Base-by-base conservation (phyloP, 2,329 filamentous ascomycete genomes). In the Microsporum audouinii region DNA sequence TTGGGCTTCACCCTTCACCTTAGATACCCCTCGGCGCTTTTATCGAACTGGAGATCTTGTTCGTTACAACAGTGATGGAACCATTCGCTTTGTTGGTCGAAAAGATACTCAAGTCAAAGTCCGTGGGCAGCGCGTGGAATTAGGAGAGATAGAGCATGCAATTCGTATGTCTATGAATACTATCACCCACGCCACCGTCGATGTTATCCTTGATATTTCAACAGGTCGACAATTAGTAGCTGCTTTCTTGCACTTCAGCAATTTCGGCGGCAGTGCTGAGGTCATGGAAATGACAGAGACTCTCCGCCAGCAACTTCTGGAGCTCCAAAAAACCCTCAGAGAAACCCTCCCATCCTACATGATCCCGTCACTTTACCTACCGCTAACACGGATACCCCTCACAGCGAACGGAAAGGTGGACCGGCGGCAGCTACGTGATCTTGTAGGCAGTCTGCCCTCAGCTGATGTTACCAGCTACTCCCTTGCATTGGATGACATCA, bases 321-420 rank as follows among this genome's bases (percentile, higher is more conserved):
- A 68, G 36, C 59, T 75, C 29, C 38, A 14, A 14, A 39, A 39
- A 5, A 14, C 38, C 38, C 38, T 39, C 14, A 63, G 63, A 4
- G 65, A 62, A 3, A 64, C 57, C 3, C 62, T 75, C 29, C 68
- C 72, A 7, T 58, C 60, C 17, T 70, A 66, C 58, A 72, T 73
- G 67, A 66, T 75, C n/a, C 74, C 74, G 17, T 69, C 71, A 0
- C 71, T 76, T 7, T 80, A 75, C 66, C 67, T 80, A 8, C 72
- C 73, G 5, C 61, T 75, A 5, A 64, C 66, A 3, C 61, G 66
- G 2, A 65, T 75, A n/a, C 74, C 74, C 0, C 57, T 72, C 1
- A 70, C 67, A n/a, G 33, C 65, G 0, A 63, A 66, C 59, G 71
- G 72, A 34, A 75, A 72, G 62, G 66, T 71, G 56, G 69, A 74